These are phyloP conservation scores for Shiraia bambusicola DNA, from an alignment of 2,329 filamentous ascomycete genomes.

Conservation along the genomic window DNA sequence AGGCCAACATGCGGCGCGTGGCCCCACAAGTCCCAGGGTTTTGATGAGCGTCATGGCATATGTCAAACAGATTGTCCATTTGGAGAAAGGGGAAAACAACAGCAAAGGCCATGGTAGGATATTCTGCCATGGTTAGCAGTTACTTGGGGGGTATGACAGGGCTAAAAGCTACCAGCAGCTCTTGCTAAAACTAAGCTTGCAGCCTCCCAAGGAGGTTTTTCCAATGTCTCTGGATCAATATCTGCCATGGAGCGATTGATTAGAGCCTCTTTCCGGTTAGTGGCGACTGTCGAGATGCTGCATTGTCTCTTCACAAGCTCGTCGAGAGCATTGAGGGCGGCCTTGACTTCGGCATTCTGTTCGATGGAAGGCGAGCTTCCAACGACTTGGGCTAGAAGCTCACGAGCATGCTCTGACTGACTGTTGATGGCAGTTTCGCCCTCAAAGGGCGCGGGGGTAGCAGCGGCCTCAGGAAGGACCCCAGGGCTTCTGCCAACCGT, in stretches of 20 bases:
- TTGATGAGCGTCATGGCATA: constrained; percentile 30
- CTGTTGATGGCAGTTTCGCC: constrained; percentile 53
- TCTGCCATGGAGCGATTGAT: constrained; percentile 29
- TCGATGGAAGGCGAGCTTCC: constrained; percentile 37
- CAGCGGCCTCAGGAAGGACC: constrained; percentile 25
- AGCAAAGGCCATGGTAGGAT: constrained; percentile 37
- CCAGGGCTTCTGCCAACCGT: constrained; percentile 13
- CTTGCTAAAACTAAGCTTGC: constrained; percentile 29
- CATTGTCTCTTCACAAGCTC: constrained; percentile 35
- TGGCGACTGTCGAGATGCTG: constrained; percentile 17
- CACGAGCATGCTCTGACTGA: constrained; percentile 51
- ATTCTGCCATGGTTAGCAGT: constrained; percentile 16
- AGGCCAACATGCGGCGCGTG: constrained; percentile 31
- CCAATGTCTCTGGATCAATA: constrained; percentile 28
- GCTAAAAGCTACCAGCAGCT: constrained; percentile 28
- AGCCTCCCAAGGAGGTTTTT: constrained; percentile 34
- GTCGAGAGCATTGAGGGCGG: constrained; percentile 36
- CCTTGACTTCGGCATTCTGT: constrained; percentile 37
- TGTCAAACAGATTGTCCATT: constrained; percentile 27
- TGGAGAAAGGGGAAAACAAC: constrained; percentile 36
- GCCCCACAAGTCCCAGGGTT: constrained; percentile 19
- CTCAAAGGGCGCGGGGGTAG: constrained; percentile 45
- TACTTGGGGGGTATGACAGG: not conserved
- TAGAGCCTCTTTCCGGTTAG: constrained; percentile 11
- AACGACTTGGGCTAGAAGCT: constrained; percentile 47